These are phyloP conservation scores for Fusarium sp. DNA, from an alignment of 2,329 filamentous ascomycete genomes.

Conservation along the genomic window DNA sequence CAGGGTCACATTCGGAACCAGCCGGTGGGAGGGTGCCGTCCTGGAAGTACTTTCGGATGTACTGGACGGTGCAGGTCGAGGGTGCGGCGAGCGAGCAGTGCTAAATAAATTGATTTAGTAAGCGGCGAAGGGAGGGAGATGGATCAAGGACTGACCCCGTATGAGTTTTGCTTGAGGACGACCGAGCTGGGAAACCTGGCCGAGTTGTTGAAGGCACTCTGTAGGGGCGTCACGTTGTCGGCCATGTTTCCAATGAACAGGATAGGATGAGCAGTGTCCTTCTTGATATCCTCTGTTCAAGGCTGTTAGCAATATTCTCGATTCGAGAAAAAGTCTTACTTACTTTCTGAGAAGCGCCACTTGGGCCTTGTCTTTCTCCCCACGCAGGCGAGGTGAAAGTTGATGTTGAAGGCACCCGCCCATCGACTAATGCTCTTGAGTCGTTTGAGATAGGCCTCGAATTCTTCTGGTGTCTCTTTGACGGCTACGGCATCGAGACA, in stretches of 20 bases:
- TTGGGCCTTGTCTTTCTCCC: slow-evolving; percentile 54
- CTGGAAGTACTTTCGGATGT: slow-evolving; percentile 59
- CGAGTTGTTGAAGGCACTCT: slow-evolving; percentile 59
- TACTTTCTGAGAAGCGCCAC: slow-evolving; percentile 53
- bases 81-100: slow-evolving; percentile 63
- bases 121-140: not conserved
- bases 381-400: slow-evolving; percentile 54
- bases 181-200: slow-evolving; percentile 58
- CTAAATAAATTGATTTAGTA: slow-evolving; percentile 43
- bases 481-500: slow-evolving; percentile 56
- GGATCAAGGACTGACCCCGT: slow-evolving; percentile 56
- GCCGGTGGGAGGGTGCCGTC: slow-evolving; percentile 57
- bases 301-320: slow-evolving; percentile 1
- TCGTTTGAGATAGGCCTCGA: slow-evolving; percentile 49
- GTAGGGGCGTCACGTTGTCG: slow-evolving; percentile 62
- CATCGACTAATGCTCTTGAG: slow-evolving; percentile 54
- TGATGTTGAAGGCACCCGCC: slow-evolving; percentile 58
- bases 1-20: slow-evolving; percentile 60
- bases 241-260: slow-evolving; percentile 59
- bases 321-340: slow-evolving; percentile 3
- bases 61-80: slow-evolving; percentile 57
- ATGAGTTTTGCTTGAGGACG: slow-evolving; percentile 62
- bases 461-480: slow-evolving; percentile 48
- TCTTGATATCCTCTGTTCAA: slow-evolving; percentile 44
- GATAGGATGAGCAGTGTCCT: slow-evolving; percentile 57